Evolutionary conservation across 768 basidiomycete genomes (phyloP).

Genomic region (Tephrocybe sp.): DNA sequence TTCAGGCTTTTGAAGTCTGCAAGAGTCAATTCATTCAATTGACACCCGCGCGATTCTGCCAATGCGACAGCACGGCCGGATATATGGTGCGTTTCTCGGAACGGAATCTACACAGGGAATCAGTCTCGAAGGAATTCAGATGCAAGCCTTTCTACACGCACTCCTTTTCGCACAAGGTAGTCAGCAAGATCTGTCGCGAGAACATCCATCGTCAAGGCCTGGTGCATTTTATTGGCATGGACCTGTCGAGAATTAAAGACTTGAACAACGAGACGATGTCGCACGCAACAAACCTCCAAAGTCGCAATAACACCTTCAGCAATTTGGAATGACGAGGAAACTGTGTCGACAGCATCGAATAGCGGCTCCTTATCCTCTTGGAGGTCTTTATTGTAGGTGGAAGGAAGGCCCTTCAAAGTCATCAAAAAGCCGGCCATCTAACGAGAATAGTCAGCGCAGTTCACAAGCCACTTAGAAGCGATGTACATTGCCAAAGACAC

Average conservation of each 20-base stretch:
- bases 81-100: slow-evolving; percentile 98
- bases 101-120: slow-evolving; percentile 68
- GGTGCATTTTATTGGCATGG: slow-evolving; percentile 84
- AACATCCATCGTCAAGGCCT: slow-evolving; percentile 93
- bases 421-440: slow-evolving; percentile 98
- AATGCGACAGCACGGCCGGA: slow-evolving; percentile 95
- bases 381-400: slow-evolving; percentile 99
- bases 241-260: slow-evolving; percentile 51
- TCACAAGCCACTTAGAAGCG: neutral
- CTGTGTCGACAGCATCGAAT: slow-evolving; percentile 89
- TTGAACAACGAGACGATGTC: neutral
- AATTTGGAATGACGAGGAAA: slow-evolving; percentile 86
- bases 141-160: slow-evolving; percentile 37
- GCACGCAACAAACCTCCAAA: slow-evolving; percentile 56
- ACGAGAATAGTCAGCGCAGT: slow-evolving; percentile 4
- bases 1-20: slow-evolving; percentile 77
- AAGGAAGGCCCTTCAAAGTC: slow-evolving; percentile 95
- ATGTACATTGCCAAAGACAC: slow-evolving; percentile 87
- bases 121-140: neutral
- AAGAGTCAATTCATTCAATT: slow-evolving; percentile 77
- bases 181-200: slow-evolving; percentile 98
- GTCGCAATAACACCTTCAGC: slow-evolving; percentile 94
- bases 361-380: slow-evolving; percentile 99
- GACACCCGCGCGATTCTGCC: slow-evolving; percentile 79
- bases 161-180: slow-evolving; percentile 97